Evolutionary conservation across 305 asterid species (phyloP), one percentile per base, ranked within the genome.

Genomic region (Euphrasia arctica): DNA sequence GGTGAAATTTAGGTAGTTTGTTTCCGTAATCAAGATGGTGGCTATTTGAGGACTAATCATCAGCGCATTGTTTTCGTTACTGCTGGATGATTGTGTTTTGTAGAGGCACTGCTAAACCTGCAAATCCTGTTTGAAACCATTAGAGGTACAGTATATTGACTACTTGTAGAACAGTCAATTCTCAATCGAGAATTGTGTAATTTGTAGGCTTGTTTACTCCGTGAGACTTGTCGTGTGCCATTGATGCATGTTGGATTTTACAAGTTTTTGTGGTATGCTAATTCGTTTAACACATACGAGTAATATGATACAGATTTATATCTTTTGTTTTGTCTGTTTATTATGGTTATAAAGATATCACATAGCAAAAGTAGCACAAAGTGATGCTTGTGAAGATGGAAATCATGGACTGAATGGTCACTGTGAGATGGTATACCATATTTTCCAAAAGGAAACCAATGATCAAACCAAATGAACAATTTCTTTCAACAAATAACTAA

Each of bases 1-100:
- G 98, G 98, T 76, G 98, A 90, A 72, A 80, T 90, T 34, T 90
- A 70, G 81, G 61, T 7, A n/a, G n/a, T 18, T 5, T 13, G 45
- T 41, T 69, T 60, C 43, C 7, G 31, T 50, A 2, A 52, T 39
- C 43, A 39, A 41, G 27, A 51, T 73, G 68, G 13, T 75, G 42
- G 65, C 59, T 64, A 47, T 64, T 39, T 48, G 64, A 63, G 55
- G 67, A 56, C 43, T 29, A 28, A 39, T 58, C 80, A 67, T 61
- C 48, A 32, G 58, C 50, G 62, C 10, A 39, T 72, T 69, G 62
- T 60, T 28, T 62, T 43, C 4, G 25, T 48, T 48, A 13, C 54
- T 48, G 54, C 34, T 61, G 66, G 64, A 31, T 54, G 54, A 9
- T 68, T 72, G 62, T 39, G 63, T 49, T 64, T 73, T 65, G 66